Evolutionary conservation across 2,329 filamentous ascomycete species (phyloP).

Genomic region (Fusarium albidum): DNA sequence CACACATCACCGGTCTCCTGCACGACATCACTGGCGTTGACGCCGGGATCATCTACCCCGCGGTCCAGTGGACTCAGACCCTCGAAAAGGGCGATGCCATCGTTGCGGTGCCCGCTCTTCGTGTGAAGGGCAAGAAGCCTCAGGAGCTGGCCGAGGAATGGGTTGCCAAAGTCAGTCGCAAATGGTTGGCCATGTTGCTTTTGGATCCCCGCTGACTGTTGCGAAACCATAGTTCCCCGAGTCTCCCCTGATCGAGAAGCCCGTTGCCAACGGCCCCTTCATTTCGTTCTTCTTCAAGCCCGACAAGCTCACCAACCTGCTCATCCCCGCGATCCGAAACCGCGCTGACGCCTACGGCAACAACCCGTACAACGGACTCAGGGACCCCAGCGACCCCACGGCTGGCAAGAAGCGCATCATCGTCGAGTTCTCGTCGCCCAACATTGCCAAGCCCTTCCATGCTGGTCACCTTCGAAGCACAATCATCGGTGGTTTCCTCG

Average conservation of each 20-base stretch:
- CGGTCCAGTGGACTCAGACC: conserved; percentile 79
- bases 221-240: conserved; percentile 68
- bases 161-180: conserved; percentile 61
- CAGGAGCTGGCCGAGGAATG: conserved; percentile 69
- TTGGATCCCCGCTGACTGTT: conserved; percentile 16
- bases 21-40: conserved; percentile 75
- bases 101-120: conserved; percentile 80
- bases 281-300: conserved; percentile 83
- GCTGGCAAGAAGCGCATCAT: conserved; percentile 72
- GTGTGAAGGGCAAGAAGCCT: conserved; percentile 76
- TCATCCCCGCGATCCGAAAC: conserved; percentile 75
- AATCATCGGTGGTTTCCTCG: conserved; percentile 80
- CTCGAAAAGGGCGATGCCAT: conserved; percentile 86
- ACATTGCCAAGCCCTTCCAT: conserved; percentile 87
- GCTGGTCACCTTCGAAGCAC: conserved; percentile 80
- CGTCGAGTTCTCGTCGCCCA: conserved; percentile 85
- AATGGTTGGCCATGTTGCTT: neutral
- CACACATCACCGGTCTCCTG: conserved; percentile 76
- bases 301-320: conserved; percentile 68
- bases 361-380: conserved; percentile 66
- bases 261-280: conserved; percentile 71
- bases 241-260: conserved; percentile 76
- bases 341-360: conserved; percentile 60
- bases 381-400: conserved; percentile 67
- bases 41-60: conserved; percentile 74